Percentiles rank a stretch among this genome's conserved stretches.
Conservation (phyloP, 768 basidiomycete species). For the Cystofilobasidium capitatum region DNA sequence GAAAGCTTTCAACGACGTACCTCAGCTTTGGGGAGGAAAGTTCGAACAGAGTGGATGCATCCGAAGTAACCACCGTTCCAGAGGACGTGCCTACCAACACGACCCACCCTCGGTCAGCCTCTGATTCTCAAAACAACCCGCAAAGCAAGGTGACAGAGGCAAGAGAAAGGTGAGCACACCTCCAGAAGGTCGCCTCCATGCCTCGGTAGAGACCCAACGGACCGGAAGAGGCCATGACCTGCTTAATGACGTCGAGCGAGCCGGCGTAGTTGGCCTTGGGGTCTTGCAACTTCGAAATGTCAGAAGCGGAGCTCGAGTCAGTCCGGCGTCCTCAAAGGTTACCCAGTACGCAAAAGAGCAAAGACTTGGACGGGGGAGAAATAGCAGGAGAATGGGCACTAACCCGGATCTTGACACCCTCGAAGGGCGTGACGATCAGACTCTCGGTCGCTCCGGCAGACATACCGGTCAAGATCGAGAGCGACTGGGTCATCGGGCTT, state of each 20-base stretch:
- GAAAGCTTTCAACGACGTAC: conserved; percentile 43
- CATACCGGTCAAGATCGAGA: conserved; percentile 86
- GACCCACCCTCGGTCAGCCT: not conserved
- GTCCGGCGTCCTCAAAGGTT: not conserved
- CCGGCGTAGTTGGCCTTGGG: conserved; percentile 82
- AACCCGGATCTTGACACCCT: conserved; percentile 81
- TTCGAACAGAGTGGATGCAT: conserved; percentile 72
- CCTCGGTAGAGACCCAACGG: conserved; percentile 68
- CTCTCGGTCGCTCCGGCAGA: conserved; percentile 93
- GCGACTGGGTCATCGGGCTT: conserved; percentile 70
- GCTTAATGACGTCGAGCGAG: conserved; percentile 79
- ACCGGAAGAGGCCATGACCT: conserved; percentile 67
- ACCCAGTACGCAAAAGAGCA: not conserved
- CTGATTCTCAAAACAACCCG: not conserved
- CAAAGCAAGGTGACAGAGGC: too few species aligned
- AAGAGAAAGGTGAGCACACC: conserved; percentile 45
- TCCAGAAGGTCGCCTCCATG: conserved; percentile 97
- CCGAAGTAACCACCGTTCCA: conserved; percentile 67
- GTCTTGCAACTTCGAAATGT: conserved; percentile 73
- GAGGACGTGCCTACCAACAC: conserved; percentile 21
- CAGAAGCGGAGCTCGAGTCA: conserved; percentile 32
- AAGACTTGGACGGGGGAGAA: not conserved
- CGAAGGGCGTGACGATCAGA: conserved; percentile 83
- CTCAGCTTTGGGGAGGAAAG: conserved; percentile 72
- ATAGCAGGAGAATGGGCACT: not conserved